These are phyloP conservation scores for Penicillium corylophilum DNA, from an alignment of 2,329 filamentous ascomycete genomes.

Conservation along the genomic window DNA sequence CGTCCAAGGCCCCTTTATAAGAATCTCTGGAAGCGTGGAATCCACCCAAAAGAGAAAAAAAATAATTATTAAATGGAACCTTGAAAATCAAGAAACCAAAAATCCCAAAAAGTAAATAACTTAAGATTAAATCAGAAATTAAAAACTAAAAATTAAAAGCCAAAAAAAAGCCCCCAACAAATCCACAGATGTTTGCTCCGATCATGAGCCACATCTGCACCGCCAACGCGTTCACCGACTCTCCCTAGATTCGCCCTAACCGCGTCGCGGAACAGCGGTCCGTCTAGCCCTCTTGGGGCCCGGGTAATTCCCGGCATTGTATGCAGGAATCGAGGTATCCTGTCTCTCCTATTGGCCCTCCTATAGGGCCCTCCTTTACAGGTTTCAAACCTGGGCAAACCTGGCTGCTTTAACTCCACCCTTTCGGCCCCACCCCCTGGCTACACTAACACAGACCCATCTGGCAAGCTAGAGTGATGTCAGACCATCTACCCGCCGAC, in stretches of 20 bases:
- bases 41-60: background rate
- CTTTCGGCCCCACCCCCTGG: background rate
- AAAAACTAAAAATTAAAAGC: background rate
- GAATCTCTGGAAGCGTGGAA: background rate
- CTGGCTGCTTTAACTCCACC: background rate
- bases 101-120: background rate
- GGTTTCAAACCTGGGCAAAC: background rate
- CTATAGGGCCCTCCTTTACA: too few relatives aligned
- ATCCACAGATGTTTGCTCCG: slow-evolving; percentile 17
- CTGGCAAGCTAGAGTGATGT: slow-evolving; percentile 14
- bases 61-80: background rate
- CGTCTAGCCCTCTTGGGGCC: slow-evolving; percentile 7
- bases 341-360: slow-evolving; percentile 12
- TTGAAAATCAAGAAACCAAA: background rate
- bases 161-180: background rate
- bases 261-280: slow-evolving; percentile 11
- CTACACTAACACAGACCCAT: background rate
- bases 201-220: slow-evolving; percentile 11
- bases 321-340: slow-evolving; percentile 5
- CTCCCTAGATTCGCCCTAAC: slow-evolving; percentile 13
- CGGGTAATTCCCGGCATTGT: slow-evolving; percentile 1
- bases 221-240: slow-evolving; percentile 15
- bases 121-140: background rate
- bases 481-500: slow-evolving; percentile 6
- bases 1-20: slow-evolving; percentile 8